Evolutionary conservation across 805 yeast species (phyloP).

Genomic region (Wickerhamomyces mucosus): DNA sequence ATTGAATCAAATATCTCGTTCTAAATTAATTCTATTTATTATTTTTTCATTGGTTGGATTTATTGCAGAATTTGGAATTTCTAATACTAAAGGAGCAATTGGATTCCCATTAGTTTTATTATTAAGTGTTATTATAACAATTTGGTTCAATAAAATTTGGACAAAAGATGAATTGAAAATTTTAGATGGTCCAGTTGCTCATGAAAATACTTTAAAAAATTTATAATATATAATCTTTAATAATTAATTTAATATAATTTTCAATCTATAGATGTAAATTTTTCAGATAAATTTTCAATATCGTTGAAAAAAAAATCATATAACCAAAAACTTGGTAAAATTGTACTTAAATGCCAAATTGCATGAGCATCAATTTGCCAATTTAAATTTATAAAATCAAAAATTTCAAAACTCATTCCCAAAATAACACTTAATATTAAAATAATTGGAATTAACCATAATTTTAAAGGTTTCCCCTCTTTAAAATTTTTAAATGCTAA

Average conservation of each 20-base stretch:
- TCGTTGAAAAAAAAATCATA: slow-evolving; percentile 50
- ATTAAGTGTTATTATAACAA: slow-evolving; percentile 52
- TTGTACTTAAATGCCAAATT: slow-evolving; percentile 86
- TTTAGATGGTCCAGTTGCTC: slow-evolving; percentile 61
- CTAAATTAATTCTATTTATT: slow-evolving; percentile 42
- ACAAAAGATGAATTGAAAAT: slow-evolving; percentile 47
- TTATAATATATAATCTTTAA: slow-evolving; percentile 16
- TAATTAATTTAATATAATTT: too few relatives aligned
- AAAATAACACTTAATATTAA: slow-evolving; percentile 43
- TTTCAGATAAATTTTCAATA: slow-evolving; percentile 27
- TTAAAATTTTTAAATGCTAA: slow-evolving; percentile 24
- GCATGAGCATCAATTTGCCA: slow-evolving; percentile 85
- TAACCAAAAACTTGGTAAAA: slow-evolving; percentile 70
- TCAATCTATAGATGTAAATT: too few relatives aligned
- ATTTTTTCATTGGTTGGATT: slow-evolving; percentile 55
- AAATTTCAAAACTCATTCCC: slow-evolving; percentile 86
- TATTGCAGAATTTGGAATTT: slow-evolving; percentile 75
- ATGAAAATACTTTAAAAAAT: slow-evolving; percentile 43
- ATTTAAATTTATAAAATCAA: slow-evolving; percentile 73
- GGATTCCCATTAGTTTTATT: slow-evolving; percentile 87
- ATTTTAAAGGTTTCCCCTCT: slow-evolving; percentile 4
- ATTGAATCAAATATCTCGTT: slow-evolving; percentile 23
- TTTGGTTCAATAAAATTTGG: slow-evolving; percentile 56
- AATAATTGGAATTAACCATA: slow-evolving; percentile 37
- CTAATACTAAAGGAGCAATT: slow-evolving; percentile 82